Evolutionary conservation across 1,139 yeast species (phyloP), one percentile per base, ranked within the genome.

Genomic region (Debaryomyces robertsiae): DNA sequence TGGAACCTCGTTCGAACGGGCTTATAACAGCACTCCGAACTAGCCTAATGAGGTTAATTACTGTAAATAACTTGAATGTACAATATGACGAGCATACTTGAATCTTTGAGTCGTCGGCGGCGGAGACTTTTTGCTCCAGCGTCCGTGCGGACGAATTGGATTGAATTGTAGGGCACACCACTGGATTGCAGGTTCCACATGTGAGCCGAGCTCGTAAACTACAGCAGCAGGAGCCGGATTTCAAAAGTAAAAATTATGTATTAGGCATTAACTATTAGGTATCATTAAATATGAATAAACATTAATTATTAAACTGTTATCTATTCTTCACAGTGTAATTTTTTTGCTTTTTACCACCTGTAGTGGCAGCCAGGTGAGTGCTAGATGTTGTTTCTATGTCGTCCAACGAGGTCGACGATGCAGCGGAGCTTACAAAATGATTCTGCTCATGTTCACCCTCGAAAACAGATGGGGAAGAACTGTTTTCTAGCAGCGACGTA

Each of bases 1-100:
- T 10, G 81, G 82, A 14, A 65, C 80, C 30, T 77, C 87, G 13
- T 53, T 60, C 32, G 53, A 63, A 46, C 63, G 63, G 46, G 70
- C 71, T 30, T 48, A 49, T 35, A 48, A 47, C 34, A 49, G 42
- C 29, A 34, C 35, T 25, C 38, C 42, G 13, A 33, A 34, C 27
- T 33, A 33, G 35, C 25, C 23, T 25, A 41, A 42, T 42, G 36
- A 37, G 30, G 18, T 30, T 18, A 25, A 29, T 25, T 27, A 28
- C 16, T 30, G 36, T 35, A 39, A 35, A 36, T 23, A 32, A 38
- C 22, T 19, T 19, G 5, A 19, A 19, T 19, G 22, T 19, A 19
- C 22, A 19, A 19, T 19, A 19, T 19, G 22, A 19, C 22, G 22
- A 6, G 22, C 7, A 6, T 19, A 19, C 7, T 5, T 19, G 5